Conservation (phyloP, 257 asterid genomes). For the Solanum sejunctum region DNA sequence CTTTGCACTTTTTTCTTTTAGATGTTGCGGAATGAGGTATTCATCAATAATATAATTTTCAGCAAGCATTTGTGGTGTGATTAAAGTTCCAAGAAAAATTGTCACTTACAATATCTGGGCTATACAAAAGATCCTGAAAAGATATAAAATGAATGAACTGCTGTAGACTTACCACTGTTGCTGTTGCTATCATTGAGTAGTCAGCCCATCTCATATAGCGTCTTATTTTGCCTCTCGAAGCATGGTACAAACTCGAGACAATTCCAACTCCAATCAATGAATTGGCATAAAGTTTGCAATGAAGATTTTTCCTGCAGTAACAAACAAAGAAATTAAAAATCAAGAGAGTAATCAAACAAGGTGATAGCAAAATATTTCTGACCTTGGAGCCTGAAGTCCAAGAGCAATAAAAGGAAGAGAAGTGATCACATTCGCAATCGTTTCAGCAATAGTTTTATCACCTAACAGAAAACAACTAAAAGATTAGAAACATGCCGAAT, state of each 20-base stretch:
- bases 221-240: slow-evolving; percentile 65
- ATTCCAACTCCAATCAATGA: slow-evolving; percentile 89
- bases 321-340: not conserved
- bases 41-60: not conserved
- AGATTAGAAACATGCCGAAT: not conserved
- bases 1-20: not conserved
- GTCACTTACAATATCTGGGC: not conserved
- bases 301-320: slow-evolving; percentile 58
- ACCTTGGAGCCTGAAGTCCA: slow-evolving; percentile 81
- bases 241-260: slow-evolving; percentile 71
- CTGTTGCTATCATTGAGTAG: slow-evolving; percentile 95
- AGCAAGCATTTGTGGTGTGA: not conserved
- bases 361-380: not conserved
- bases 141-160: not conserved
- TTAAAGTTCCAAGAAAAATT: not conserved
- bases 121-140: not conserved
- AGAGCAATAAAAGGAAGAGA: slow-evolving; percentile 83
- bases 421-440: slow-evolving; percentile 64
- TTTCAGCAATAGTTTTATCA: slow-evolving; percentile 55
- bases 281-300: slow-evolving; percentile 70
- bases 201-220: slow-evolving; percentile 97
- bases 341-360: not conserved
- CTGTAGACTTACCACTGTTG: slow-evolving; percentile 52
- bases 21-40: not conserved
- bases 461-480: slow-evolving; percentile 26